Evolutionary conservation across 257 asterid genomes (phyloP).

Genomic region (Capsicum chinense): DNA sequence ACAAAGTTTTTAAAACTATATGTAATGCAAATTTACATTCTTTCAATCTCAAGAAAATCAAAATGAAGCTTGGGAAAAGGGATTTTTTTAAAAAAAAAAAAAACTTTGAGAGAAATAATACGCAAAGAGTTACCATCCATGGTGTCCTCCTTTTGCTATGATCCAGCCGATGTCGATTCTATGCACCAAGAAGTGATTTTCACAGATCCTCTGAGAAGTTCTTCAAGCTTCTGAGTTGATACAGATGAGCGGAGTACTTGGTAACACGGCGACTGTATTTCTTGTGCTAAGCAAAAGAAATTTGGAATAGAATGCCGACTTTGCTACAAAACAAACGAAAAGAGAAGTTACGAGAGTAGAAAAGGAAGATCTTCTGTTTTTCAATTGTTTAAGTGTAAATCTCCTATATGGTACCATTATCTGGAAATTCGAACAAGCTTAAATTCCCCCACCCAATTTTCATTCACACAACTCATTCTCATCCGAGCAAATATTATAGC

Average conservation of each 20-base stretch:
- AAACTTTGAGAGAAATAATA: neutral
- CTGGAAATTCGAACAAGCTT: neutral
- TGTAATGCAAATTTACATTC: neutral
- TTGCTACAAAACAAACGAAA: neutral
- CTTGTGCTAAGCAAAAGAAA: neutral
- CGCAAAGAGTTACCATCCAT: conserved; percentile 59
- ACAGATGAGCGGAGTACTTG: neutral
- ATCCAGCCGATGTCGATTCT: conserved; percentile 46
- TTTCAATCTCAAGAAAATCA: too few relatives aligned
- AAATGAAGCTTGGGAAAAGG: too few relatives aligned
- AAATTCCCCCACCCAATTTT: neutral
- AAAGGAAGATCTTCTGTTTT: neutral
- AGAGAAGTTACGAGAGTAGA: neutral
- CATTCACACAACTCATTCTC: neutral
- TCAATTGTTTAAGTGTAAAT: neutral
- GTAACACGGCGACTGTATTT: neutral
- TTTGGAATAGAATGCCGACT: neutral
- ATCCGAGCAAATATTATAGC: neutral
- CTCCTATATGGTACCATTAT: neutral
- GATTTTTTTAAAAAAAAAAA: too few relatives aligned
- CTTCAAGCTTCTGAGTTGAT: neutral
- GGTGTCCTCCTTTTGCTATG: conserved; percentile 32
- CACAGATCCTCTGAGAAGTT: neutral
- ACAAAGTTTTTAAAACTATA: neutral
- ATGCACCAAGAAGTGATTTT: conserved; percentile 17